A percentile compares a stretch with the other conserved stretches of the same genome.
These are phyloP conservation scores for Saccharomycopsis fermentans DNA, from an alignment of 805 yeast genomes.

Conservation along the genomic window DNA sequence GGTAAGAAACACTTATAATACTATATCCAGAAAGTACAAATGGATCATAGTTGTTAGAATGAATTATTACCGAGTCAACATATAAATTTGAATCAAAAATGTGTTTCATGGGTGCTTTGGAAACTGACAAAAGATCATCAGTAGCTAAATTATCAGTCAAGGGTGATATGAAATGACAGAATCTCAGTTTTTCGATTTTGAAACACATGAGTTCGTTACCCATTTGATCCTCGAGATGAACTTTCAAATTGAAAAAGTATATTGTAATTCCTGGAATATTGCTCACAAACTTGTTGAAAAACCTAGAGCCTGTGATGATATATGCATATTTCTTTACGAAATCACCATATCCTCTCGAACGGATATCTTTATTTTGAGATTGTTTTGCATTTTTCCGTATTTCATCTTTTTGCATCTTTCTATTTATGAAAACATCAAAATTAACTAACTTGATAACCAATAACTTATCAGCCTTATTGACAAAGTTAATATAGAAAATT, in stretches of 20 bases:
- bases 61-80: background rate
- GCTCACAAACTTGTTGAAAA: conserved; percentile 17
- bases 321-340: background rate
- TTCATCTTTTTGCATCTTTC: background rate
- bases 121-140: background rate
- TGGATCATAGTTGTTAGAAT: background rate
- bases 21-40: background rate
- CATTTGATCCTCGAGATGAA: conserved; percentile 6
- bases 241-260: conserved; percentile 13
- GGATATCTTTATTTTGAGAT: background rate
- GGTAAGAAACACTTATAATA: background rate
- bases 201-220: background rate
- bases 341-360: background rate
- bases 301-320: background rate
- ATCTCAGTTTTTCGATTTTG: conserved; percentile 1
- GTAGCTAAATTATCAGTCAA: background rate
- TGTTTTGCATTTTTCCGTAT: background rate
- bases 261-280: conserved; percentile 22
- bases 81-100: background rate
- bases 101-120: background rate
- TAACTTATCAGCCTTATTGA: conserved; percentile 4
- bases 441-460: conserved; percentile 6
- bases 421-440: background rate
- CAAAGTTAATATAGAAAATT: conserved; percentile 6
- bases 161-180: background rate